A percentile compares a stretch with the other conserved stretches of the same genome.
Conservation (phyloP, 2,329 filamentous ascomycete species). For the Diplocarpon rosae region DNA sequence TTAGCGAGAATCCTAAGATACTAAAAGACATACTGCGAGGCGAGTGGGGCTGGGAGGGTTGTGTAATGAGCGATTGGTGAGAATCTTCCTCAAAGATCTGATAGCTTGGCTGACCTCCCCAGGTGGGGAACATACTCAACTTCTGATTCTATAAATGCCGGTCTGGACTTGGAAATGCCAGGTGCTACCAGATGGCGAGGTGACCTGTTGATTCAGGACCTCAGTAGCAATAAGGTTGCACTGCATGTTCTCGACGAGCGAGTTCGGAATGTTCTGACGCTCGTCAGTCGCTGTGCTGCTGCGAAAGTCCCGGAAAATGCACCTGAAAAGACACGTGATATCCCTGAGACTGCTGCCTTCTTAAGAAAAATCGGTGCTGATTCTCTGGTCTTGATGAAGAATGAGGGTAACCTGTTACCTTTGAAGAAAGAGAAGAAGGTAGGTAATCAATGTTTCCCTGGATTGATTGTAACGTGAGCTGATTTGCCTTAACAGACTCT, state of each 20-base stretch:
- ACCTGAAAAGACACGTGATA: slow-evolving; percentile 21
- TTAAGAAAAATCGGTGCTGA: slow-evolving; percentile 47
- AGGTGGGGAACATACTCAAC: slow-evolving; percentile 42
- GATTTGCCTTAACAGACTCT: slow-evolving; percentile 32
- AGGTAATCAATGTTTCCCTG: neutral
- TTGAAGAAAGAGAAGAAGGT: slow-evolving; percentile 47
- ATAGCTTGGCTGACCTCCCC: neutral
- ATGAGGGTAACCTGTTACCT: slow-evolving; percentile 45
- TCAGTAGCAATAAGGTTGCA: slow-evolving; percentile 18
- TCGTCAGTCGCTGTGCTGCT: slow-evolving; percentile 29
- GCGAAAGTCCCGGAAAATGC: slow-evolving; percentile 20
- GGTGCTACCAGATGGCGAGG: slow-evolving; percentile 32
- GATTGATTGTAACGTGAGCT: neutral
- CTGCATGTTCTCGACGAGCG: slow-evolving; percentile 20
- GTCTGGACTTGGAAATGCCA: slow-evolving; percentile 50
- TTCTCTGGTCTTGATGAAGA: slow-evolving; percentile 55
- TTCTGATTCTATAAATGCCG: slow-evolving; percentile 38
- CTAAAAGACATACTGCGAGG: slow-evolving; percentile 31
- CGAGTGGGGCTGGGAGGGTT: slow-evolving; percentile 35
- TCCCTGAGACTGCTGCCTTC: slow-evolving; percentile 30
- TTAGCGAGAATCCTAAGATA: slow-evolving; percentile 31
- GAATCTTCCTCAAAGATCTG: neutral
- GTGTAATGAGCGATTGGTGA: slow-evolving; percentile 39
- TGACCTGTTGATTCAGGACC: slow-evolving; percentile 17
- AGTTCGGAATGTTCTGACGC: slow-evolving; percentile 21